Evolutionary conservation across 2,329 filamentous ascomycete species (phyloP).

Genomic region (Neopestalotiopsis sp.): DNA sequence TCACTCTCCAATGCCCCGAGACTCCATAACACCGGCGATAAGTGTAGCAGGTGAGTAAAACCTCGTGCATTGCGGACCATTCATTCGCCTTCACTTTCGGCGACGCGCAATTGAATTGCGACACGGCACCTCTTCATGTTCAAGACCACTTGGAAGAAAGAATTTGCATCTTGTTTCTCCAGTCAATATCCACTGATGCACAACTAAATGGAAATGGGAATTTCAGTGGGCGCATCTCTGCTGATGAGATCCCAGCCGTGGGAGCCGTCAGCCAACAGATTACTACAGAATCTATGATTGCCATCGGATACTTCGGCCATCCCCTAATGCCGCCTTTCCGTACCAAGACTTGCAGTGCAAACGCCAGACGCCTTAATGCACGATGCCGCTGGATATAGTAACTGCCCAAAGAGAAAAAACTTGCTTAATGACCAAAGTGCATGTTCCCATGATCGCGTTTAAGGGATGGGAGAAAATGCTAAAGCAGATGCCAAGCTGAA

Average conservation of each 20-base stretch:
- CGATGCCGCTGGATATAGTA: background rate
- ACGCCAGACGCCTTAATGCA: background rate
- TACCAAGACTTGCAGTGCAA: conserved; percentile 2
- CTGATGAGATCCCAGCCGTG: background rate
- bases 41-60: too few relatives aligned
- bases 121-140: background rate
- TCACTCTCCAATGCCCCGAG: too few relatives aligned
- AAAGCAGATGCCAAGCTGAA: background rate
- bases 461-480: too few relatives aligned
- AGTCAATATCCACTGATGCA: background rate
- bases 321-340: conserved; percentile 4
- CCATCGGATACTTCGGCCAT: background rate
- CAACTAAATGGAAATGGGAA: background rate
- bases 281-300: background rate
- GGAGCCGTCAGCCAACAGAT: background rate
- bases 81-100: background rate
- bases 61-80: too few relatives aligned
- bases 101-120: conserved; percentile 1
- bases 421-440: background rate
- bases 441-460: too few relatives aligned
- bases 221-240: background rate
- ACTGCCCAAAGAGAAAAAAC: background rate
- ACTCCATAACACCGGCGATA: too few relatives aligned
- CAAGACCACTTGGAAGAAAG: background rate
- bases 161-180: background rate